phyloP scores from a whole-genome alignment of 176 grass and related monocot species.

The Bonia amplexicaulis region DNA sequence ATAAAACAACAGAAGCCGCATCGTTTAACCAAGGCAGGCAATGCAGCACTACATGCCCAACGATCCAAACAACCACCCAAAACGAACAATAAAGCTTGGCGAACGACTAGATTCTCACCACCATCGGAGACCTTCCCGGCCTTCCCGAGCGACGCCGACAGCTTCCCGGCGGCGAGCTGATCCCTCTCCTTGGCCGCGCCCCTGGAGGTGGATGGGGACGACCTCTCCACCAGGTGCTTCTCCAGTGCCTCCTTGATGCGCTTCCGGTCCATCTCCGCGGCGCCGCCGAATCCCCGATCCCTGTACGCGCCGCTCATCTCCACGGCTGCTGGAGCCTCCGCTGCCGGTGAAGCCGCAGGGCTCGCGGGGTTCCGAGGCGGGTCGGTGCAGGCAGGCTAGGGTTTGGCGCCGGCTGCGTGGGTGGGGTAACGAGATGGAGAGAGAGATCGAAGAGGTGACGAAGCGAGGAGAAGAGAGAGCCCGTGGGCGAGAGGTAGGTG shows the following conservation, averaged over 20 bases:
- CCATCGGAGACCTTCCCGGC: constrained; percentile 57
- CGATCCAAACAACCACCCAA: neutral
- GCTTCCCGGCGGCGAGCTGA: constrained; percentile 49
- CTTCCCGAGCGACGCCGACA: constrained; percentile 42
- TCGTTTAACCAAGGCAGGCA: constrained; percentile 26
- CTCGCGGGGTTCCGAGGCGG: neutral
- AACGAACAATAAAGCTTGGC: neutral
- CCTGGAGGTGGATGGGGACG: constrained; percentile 70
- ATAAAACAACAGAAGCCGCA: neutral
- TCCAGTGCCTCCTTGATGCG: constrained; percentile 82
- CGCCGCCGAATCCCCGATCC: constrained; percentile 46
- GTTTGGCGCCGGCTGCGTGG: constrained; percentile 44
- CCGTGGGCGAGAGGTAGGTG: constrained; percentile 19
- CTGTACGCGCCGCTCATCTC: constrained; percentile 44
- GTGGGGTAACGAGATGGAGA: constrained; percentile 23
- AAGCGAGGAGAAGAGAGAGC: constrained; percentile 6
- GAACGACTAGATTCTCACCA: constrained; percentile 43
- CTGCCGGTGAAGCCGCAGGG: neutral
- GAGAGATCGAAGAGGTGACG: constrained; percentile 25
- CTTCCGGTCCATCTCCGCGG: constrained; percentile 62
- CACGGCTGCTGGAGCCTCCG: neutral
- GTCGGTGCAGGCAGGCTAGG: constrained; percentile 22
- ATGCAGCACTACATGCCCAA: constrained; percentile 5
- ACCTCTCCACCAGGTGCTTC: constrained; percentile 72
- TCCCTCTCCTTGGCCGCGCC: constrained; percentile 53